Base-by-base conservation (phyloP, 2,329 filamentous ascomycete species). In the Alternaria triticimaculans region DNA sequence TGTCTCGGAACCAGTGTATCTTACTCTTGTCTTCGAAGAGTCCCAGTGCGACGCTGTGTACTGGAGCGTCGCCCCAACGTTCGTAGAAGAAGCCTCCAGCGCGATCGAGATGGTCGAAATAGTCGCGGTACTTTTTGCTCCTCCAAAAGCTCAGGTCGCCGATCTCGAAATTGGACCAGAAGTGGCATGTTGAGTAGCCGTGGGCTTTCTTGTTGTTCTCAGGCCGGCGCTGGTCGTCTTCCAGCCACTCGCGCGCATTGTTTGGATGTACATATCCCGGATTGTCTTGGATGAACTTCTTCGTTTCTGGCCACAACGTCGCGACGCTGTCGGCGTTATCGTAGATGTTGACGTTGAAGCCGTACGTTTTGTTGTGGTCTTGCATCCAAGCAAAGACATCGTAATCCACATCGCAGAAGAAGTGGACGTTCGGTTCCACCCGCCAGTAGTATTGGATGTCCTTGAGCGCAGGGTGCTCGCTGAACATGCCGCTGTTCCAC, bases 91-190 rank as follows among this genome's bases (percentile, higher is more conserved):
- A 99, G 23, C 96, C 96, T 41, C 96, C 96, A 0, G 94, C 93
- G 20, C 92, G 89, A 80, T 99, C 96, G 33, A 99, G 87, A 80
- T 98, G 94, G 76, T 97, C 90, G 78, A 99, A 99, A 81, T 97
- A 99, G 67, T 96, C 94, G 77, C 97, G 92, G 78, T 99, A 99
- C 49, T 89, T 87, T 78, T 94, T 88, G 76, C 93, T 92, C 53
- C 96, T 86, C 92, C 94, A 99, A 81, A 99, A 97, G 67, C 88
- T 88, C 87, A 99, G 88, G 80, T 97, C 93, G 50, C 88, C 95
- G 73, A 99, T 95, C 82, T 99, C 96, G 74, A 99, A 99, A 81
- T 99, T 99, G 75, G 91, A 96, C 96, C 96, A 99, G 85, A 99
- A 99, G 81, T 99, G 96, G 80, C 96, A 99, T 3, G 96, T 98